These are phyloP conservation scores for Backusella australiensis DNA, from an alignment of 192 early-diverging fungal genomes.

Conservation along the genomic window DNA sequence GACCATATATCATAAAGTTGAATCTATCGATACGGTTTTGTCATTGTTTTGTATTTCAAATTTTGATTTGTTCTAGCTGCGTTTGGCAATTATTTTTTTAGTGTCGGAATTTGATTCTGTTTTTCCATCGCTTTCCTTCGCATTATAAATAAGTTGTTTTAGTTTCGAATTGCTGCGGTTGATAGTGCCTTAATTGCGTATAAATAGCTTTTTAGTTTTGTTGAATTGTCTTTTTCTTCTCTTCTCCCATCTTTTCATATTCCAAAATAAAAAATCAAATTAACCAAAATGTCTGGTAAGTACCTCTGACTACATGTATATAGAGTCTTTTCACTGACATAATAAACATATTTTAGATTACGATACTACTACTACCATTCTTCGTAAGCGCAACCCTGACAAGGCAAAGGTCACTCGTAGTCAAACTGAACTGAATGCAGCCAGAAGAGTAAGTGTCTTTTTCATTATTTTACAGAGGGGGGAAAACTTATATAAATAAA, in stretches of 20 bases:
- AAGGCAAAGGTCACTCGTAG: conserved; percentile 59
- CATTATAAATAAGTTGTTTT: background rate
- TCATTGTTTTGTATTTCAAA: too few species aligned
- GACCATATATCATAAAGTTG: too few species aligned
- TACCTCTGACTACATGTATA: background rate
- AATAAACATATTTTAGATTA: conserved; percentile 43
- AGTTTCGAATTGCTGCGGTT: background rate
- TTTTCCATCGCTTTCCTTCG: background rate
- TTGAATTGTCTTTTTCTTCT: background rate
- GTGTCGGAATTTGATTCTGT: too few species aligned
- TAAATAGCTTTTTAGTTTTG: background rate
- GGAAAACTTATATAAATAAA: background rate
- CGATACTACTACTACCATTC: conserved; percentile 67
- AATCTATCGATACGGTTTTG: too few species aligned
- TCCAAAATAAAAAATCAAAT: background rate
- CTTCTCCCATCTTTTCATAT: background rate
- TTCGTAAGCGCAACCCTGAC: conserved; percentile 71
- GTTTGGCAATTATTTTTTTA: too few species aligned
- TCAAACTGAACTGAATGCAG: conserved; percentile 69
- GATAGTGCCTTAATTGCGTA: background rate
- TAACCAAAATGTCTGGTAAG: background rate
- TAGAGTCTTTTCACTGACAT: background rate
- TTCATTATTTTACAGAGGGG: background rate
- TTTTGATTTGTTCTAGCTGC: too few species aligned
- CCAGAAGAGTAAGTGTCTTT: conserved; percentile 52